A percentile compares a stretch with the other conserved stretches of the same genome.
Evolutionary conservation across 2,329 filamentous ascomycete genomes (phyloP).

Genomic region (Ophiostoma sp.): DNA sequence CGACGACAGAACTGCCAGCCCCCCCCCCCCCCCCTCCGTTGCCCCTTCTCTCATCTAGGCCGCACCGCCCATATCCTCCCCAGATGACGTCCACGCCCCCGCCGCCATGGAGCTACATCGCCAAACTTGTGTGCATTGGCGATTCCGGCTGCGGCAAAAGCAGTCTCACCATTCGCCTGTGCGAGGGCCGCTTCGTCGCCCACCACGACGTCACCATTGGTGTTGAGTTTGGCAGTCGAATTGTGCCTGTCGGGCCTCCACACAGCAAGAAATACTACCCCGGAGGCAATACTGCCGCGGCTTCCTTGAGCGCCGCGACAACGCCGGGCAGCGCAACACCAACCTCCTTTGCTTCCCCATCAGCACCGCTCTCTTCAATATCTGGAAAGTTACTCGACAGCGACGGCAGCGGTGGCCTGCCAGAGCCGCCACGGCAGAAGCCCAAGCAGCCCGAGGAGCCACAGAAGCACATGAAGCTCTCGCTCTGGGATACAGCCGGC

Average conservation of each 20-base stretch:
- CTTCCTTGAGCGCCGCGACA: background rate
- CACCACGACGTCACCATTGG: constrained; percentile 97
- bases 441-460: constrained; percentile 29
- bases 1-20: too few relatives aligned
- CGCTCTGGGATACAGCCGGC: constrained; percentile 91
- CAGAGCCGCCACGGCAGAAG: constrained; percentile 41
- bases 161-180: constrained; percentile 86
- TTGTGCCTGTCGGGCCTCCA: constrained; percentile 83
- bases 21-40: too few relatives aligned
- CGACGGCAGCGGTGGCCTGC: constrained; percentile 37
- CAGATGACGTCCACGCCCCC: constrained; percentile 44
- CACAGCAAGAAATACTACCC: constrained; percentile 45
- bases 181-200: constrained; percentile 89
- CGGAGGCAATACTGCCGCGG: constrained; percentile 26
- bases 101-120: constrained; percentile 94
- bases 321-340: background rate
- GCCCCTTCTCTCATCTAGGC: too few relatives aligned
- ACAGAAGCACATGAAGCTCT: constrained; percentile 84
- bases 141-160: constrained; percentile 96
- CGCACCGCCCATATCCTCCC: constrained; percentile 10
- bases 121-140: constrained; percentile 96
- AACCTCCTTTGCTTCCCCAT: constrained; percentile 9
- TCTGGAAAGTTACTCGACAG: background rate
- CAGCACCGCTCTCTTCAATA: constrained; percentile 21
- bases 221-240: constrained; percentile 90